These are phyloP conservation scores for Fraxinus anomala DNA, from an alignment of 257 asterid species.

Conservation along the genomic window DNA sequence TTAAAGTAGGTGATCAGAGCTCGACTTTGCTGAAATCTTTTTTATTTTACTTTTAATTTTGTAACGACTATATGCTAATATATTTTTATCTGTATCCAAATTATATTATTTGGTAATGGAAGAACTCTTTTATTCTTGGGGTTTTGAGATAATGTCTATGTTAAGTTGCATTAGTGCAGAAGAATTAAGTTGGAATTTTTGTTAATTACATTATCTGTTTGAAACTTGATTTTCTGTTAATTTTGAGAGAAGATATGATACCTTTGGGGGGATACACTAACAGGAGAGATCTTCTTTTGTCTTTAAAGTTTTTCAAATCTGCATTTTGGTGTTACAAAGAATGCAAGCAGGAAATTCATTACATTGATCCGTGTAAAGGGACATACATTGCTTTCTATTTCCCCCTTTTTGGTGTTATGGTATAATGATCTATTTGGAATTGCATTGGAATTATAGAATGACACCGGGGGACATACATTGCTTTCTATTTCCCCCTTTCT, in stretches of 20 bases:
- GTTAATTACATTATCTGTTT: conserved; percentile 11
- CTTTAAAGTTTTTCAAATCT: conserved; percentile 19
- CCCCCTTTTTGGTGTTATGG: not conserved
- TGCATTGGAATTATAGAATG: conserved; percentile 11
- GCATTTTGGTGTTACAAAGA: not conserved
- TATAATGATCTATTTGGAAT: conserved; percentile 14
- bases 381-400: too few relatives aligned
- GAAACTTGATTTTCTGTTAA: conserved; percentile 15
- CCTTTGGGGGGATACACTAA: conserved; percentile 2
- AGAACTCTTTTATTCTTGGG: not conserved
- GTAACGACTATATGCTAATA: not conserved
- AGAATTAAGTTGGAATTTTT: conserved; percentile 5
- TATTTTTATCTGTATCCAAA: conserved; percentile 1
- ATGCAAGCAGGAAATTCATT: not conserved
- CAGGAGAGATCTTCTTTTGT: conserved; percentile 10
- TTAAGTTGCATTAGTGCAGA: conserved; percentile 4
- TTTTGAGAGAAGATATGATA: conserved; percentile 8
- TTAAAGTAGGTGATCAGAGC: conserved; percentile 32
- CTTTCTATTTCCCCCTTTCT: too few relatives aligned
- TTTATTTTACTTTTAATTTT: not conserved
- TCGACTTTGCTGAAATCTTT: conserved; percentile 17
- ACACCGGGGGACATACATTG: too few relatives aligned
- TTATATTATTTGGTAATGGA: conserved; percentile 21
- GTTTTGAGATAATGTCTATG: conserved; percentile 17
- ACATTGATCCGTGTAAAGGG: too few relatives aligned